Evolutionary conservation across 2,329 filamentous ascomycete species (phyloP).

Genomic region (Zopfia rhizophila): DNA sequence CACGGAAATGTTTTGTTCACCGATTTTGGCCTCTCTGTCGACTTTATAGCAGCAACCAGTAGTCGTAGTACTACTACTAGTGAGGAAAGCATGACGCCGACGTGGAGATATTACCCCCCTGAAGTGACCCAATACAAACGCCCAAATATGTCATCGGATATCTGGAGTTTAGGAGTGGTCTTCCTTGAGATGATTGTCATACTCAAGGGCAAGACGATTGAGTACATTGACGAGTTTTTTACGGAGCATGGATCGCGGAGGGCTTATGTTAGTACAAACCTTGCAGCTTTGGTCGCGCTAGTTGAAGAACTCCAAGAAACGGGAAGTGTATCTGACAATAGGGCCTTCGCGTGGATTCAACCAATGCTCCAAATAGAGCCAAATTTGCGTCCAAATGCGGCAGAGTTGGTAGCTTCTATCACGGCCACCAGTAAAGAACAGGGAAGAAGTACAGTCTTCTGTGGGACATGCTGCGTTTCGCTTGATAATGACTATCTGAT

Average conservation of each 20-base stretch:
- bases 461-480: constrained; percentile 30
- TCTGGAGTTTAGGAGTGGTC: constrained; percentile 31
- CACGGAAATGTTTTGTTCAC: constrained; percentile 23
- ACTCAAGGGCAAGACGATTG: constrained; percentile 19
- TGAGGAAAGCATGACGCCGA: constrained; percentile 24
- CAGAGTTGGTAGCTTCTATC: constrained; percentile 21
- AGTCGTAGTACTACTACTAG: constrained; percentile 24
- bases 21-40: constrained; percentile 31
- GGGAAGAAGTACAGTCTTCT: constrained; percentile 16
- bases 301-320: constrained; percentile 12
- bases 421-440: constrained; percentile 8
- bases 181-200: constrained; percentile 29
- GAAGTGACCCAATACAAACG: constrained; percentile 20
- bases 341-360: constrained; percentile 17
- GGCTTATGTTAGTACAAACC: constrained; percentile 20
- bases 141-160: constrained; percentile 24
- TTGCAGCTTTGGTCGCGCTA: constrained; percentile 9
- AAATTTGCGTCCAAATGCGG: constrained; percentile 22
- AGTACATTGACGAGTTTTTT: constrained; percentile 19
- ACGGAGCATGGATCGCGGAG: constrained; percentile 17
- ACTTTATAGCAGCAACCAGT: constrained; percentile 15
- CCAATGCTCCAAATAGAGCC: constrained; percentile 20
- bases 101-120: constrained; percentile 29
- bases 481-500: too few relatives aligned
- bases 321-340: constrained; percentile 17